Evolutionary conservation across 306 rosid genomes (phyloP).

Genomic region (Erythrophleum fordii): DNA sequence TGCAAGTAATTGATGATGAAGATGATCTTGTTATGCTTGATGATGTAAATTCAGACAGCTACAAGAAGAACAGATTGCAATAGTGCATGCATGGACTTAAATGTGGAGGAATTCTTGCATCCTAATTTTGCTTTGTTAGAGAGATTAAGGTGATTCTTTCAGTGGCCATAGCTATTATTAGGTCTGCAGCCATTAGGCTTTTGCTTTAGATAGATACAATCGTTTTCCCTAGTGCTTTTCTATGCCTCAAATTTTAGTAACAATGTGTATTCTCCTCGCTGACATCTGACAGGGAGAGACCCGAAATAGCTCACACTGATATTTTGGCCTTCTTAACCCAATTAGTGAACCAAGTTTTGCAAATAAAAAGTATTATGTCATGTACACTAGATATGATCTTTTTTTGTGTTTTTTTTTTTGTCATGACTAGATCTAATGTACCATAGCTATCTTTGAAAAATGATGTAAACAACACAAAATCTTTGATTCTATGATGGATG

Average conservation of each 20-base stretch:
- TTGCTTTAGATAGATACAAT: conserved; percentile 44
- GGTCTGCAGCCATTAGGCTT: conserved; percentile 50
- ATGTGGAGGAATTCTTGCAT: conserved; percentile 41
- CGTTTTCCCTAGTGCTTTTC: conserved; percentile 15
- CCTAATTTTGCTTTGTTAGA: conserved; percentile 69
- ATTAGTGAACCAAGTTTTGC: conserved; percentile 46
- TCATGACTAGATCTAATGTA: conserved; percentile 18
- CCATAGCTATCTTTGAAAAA: conserved; percentile 22
- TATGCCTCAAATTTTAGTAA: conserved; percentile 42
- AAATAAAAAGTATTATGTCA: background rate
- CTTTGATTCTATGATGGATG: no score
- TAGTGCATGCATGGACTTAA: conserved; percentile 43
- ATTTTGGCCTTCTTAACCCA: conserved; percentile 31
- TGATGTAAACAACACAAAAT: no score
- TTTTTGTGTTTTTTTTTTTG: no score
- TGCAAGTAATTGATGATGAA: conserved; percentile 70
- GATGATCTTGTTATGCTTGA: conserved; percentile 72
- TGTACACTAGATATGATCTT: conserved; percentile 23
- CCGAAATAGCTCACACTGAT: conserved; percentile 33
- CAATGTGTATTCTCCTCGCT: conserved; percentile 56
- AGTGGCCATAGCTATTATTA: conserved; percentile 52
- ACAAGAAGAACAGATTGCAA: conserved; percentile 69
- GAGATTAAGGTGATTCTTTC: conserved; percentile 68
- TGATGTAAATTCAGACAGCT: conserved; percentile 45
- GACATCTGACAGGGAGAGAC: conserved; percentile 42